Conservation (phyloP, 2,329 filamentous ascomycete species). For the Paramyrothecium roridum region DNA sequence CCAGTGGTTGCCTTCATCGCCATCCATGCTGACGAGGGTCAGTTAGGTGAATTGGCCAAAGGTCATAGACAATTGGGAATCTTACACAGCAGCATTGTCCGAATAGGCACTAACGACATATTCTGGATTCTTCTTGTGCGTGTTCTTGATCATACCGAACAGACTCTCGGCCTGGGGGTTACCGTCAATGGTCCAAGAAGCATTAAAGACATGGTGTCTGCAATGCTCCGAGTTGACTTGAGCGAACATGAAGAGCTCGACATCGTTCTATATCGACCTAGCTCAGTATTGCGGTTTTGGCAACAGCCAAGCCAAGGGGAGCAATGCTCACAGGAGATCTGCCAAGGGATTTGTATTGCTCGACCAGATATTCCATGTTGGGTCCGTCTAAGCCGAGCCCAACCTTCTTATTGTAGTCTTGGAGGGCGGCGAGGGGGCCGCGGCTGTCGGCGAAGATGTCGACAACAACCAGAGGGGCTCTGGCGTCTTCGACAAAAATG, state of each 20-base stretch:
- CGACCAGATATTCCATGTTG: slow-evolving; percentile 93
- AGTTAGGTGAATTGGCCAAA: not conserved
- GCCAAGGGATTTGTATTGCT: slow-evolving; percentile 44
- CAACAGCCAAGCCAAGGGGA: slow-evolving; percentile 5
- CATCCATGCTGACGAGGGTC: slow-evolving; percentile 22
- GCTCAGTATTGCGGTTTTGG: not conserved
- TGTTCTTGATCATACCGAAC: slow-evolving; percentile 96
- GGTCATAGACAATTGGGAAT: not conserved
- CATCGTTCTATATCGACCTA: slow-evolving; percentile 52
- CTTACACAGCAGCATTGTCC: slow-evolving; percentile 87
- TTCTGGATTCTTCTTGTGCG: slow-evolving; percentile 76
- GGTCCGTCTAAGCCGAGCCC: slow-evolving; percentile 84
- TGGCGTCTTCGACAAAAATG: slow-evolving; percentile 73
- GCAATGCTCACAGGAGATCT: slow-evolving; percentile 49
- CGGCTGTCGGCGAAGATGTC: slow-evolving; percentile 65
- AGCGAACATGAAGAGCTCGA: slow-evolving; percentile 98
- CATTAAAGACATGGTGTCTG: slow-evolving; percentile 88
- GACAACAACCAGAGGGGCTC: slow-evolving; percentile 67
- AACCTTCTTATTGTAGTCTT: slow-evolving; percentile 78
- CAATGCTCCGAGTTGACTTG: slow-evolving; percentile 98
- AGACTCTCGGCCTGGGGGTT: slow-evolving; percentile 74
- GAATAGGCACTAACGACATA: slow-evolving; percentile 95
- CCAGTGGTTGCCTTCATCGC: slow-evolving; percentile 58
- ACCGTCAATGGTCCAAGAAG: slow-evolving; percentile 92
- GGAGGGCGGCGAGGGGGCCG: slow-evolving; percentile 68